A percentile compares a stretch with the other conserved stretches of the same genome.
phyloP scores from a whole-genome alignment of 2,329 filamentous ascomycete species.

The Clathrospora elynae region DNA sequence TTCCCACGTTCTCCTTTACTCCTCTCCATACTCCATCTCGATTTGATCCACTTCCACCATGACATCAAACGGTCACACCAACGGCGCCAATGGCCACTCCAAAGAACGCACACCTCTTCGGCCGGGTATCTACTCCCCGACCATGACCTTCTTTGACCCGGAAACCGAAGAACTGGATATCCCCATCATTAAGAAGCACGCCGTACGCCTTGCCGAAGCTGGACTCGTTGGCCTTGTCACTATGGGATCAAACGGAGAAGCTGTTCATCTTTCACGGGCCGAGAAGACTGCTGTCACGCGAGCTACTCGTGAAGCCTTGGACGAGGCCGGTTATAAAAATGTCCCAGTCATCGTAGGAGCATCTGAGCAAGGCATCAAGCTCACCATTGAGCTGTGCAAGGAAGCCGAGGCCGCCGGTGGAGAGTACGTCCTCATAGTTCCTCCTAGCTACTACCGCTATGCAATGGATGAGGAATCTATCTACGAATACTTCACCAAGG shows the following conservation, averaged over 20 bases:
- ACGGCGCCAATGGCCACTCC: slow-evolving; percentile 45
- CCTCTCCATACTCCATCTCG: slow-evolving; percentile 6
- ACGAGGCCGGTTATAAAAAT: slow-evolving; percentile 75
- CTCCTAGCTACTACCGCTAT: slow-evolving; percentile 81
- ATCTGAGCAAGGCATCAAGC: slow-evolving; percentile 79
- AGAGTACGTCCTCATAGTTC: slow-evolving; percentile 79
- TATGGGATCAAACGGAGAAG: slow-evolving; percentile 91
- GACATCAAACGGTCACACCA: slow-evolving; percentile 38
- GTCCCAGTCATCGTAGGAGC: slow-evolving; percentile 84
- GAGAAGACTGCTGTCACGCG: slow-evolving; percentile 77
- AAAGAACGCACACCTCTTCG: slow-evolving; percentile 65
- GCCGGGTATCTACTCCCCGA: slow-evolving; percentile 84
- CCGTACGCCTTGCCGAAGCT: slow-evolving; percentile 74
- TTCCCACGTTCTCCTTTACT: slow-evolving; percentile 7
- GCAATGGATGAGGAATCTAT: slow-evolving; percentile 76
- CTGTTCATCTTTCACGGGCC: slow-evolving; percentile 77
- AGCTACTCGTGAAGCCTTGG: slow-evolving; percentile 79
- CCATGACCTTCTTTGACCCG: slow-evolving; percentile 87
- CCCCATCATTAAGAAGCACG: slow-evolving; percentile 77
- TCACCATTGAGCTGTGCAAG: slow-evolving; percentile 75
- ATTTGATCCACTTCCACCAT: slow-evolving; percentile 19
- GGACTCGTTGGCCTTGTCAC: slow-evolving; percentile 82
- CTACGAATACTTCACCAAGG: slow-evolving; percentile 72
- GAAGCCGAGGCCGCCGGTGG: slow-evolving; percentile 71
- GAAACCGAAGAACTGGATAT: slow-evolving; percentile 85